These are phyloP conservation scores for Apiospora kogelbergensis DNA, from an alignment of 2,329 filamentous ascomycete species.

Conservation along the genomic window DNA sequence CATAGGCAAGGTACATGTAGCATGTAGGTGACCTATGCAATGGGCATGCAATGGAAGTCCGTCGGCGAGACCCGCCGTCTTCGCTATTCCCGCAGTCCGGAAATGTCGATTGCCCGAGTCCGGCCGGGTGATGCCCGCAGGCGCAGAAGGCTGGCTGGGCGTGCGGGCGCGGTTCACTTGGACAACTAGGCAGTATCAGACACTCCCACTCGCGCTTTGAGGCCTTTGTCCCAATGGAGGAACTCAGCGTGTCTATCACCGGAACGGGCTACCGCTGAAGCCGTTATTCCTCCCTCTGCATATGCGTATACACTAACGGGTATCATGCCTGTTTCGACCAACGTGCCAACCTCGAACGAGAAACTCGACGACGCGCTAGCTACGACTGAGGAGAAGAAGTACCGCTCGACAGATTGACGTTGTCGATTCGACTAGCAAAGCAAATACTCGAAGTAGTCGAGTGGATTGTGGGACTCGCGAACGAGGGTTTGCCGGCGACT, in stretches of 20 bases:
- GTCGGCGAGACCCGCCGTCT: neutral
- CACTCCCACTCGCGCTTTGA: neutral
- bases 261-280: neutral
- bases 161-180: neutral
- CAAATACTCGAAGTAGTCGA: neutral
- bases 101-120: neutral
- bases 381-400: neutral
- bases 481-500: neutral
- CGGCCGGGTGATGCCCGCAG: neutral
- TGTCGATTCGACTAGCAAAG: neutral
- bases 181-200: neutral
- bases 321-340: constrained; percentile 4
- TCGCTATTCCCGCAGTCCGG: neutral
- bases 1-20: neutral
- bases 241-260: neutral
- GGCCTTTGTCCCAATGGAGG: neutral
- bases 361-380: neutral
- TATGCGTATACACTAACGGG: neutral
- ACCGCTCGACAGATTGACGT: neutral
- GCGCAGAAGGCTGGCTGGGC: neutral
- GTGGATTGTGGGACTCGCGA: neutral
- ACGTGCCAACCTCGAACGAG: neutral
- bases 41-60: neutral
- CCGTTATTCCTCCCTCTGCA: neutral
- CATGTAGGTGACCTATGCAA: too few relatives aligned